These are phyloP conservation scores for Vitis riparia DNA, from an alignment of 164 flowering plant species.

Conservation along the genomic window DNA sequence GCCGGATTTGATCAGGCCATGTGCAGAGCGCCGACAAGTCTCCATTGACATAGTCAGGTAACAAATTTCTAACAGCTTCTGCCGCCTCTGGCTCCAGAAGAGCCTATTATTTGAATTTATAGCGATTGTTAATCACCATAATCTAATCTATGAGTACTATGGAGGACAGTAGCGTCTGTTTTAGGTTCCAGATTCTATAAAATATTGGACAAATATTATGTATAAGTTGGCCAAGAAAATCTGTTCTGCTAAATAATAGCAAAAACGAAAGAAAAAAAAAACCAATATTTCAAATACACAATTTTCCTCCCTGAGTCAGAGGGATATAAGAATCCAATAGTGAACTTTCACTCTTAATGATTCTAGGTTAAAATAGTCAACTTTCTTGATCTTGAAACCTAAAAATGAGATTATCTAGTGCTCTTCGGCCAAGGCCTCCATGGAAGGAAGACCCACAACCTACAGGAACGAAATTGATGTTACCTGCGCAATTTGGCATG, in stretches of 20 bases:
- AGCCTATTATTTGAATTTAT: slow-evolving; percentile 25
- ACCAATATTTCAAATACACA: no score
- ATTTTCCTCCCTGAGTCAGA: not conserved
- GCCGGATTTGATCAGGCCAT: slow-evolving; percentile 96
- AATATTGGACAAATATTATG: no score
- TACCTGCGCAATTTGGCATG: slow-evolving; percentile 96
- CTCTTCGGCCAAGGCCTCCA: not conserved
- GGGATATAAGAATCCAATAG: no score
- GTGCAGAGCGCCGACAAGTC: slow-evolving; percentile 76
- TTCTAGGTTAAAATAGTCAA: no score
- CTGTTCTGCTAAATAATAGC: no score
- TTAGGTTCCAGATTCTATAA: no score
- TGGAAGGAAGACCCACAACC: not conserved
- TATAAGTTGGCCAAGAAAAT: no score
- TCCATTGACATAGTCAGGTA: slow-evolving; percentile 71
- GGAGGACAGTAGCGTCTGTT: no score
- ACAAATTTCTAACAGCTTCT: slow-evolving; percentile 64
- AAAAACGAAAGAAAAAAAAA: no score
- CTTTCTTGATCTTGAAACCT: not conserved
- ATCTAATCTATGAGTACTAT: not conserved
- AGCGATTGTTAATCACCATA: not conserved
- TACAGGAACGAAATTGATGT: not conserved
- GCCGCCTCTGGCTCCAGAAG: slow-evolving; percentile 63
- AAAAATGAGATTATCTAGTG: not conserved
- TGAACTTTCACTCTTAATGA: no score